Evolutionary conservation across 768 basidiomycete genomes (phyloP), one percentile per base, ranked within the genome.

Genomic region (Kwoniella heveanensis): DNA sequence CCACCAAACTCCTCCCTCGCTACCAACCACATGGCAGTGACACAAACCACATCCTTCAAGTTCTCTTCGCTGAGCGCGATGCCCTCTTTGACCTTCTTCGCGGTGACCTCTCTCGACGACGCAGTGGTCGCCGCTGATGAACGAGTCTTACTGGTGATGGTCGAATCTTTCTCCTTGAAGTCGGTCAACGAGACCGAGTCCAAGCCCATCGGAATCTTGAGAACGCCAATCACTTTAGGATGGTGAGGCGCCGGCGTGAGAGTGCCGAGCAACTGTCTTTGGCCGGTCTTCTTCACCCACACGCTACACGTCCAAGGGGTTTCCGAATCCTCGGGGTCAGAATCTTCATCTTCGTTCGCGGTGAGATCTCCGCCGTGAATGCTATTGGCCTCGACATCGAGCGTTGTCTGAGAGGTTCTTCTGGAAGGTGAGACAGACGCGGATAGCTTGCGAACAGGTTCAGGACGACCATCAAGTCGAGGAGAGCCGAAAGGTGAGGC

Each of bases 281-380:
- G 68, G 9, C 71, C 75, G 30, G 72, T 76, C 37, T 65, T 65
- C 60, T 71, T 72, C 22, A 79, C 71, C 63, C 74, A 70, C 2
- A 79, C 60, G 17, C 62, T 87, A 74, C 94, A 97, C 50, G 88
- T 87, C 93, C 93, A 98, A 0, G 95, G 92, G 24, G 92, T 93
- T 80, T 98, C 94, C 48, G 90, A 91, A 74, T 97, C 95, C 76
- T 98, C 94, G 0, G 93, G 90, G 68, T 98, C 95, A 64, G 90
- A 92, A 49, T 93, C 92, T 17, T 89, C 88, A 0, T 84, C 91
- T 1, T 85, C 76, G 30, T 48, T 19, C 13, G 32, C 32, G 13
- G 32, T 32, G 8, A 19, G 19, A 22, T 47, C 46, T 22, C 46
- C 46, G 46, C 6, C 7, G n/a, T 49, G 48, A 26, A 24, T 26